Conservation (phyloP, 345 rosid species). For the Murraya paniculata region DNA sequence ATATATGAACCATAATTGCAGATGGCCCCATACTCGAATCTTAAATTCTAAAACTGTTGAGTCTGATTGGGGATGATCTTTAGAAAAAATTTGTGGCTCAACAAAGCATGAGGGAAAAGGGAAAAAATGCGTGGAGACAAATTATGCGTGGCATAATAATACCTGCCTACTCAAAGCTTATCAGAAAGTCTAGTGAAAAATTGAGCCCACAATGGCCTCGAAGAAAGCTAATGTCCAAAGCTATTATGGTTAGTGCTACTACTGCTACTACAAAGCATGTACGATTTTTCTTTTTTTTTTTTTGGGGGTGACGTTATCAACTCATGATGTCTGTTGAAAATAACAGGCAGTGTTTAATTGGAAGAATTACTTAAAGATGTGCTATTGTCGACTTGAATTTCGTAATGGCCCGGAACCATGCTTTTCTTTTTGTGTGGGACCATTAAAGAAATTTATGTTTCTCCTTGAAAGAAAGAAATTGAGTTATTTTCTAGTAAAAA, state of each 20-base stretch:
- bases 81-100: no score
- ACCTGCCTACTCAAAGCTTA: neutral
- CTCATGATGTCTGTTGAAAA: slow-evolving; percentile 5
- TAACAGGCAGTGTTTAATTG: neutral
- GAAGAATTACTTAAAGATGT: neutral
- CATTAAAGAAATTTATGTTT: no score
- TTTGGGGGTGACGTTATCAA: neutral
- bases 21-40: neutral
- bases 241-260: neutral
- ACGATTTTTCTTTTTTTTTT: neutral
- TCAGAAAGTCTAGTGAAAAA: neutral
- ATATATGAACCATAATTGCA: neutral
- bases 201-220: neutral
- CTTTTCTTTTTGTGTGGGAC: neutral
- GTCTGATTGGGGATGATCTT: neutral
- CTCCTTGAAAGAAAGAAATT: no score
- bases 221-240: neutral
- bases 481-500: no score
- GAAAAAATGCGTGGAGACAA: neutral
- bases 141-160: neutral
- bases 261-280: neutral
- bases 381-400: neutral
- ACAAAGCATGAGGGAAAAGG: no score
- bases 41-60: neutral
- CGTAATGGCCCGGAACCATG: neutral